Base-by-base conservation (phyloP, 176 grass and related monocot genomes). In the Secale cereale region DNA sequence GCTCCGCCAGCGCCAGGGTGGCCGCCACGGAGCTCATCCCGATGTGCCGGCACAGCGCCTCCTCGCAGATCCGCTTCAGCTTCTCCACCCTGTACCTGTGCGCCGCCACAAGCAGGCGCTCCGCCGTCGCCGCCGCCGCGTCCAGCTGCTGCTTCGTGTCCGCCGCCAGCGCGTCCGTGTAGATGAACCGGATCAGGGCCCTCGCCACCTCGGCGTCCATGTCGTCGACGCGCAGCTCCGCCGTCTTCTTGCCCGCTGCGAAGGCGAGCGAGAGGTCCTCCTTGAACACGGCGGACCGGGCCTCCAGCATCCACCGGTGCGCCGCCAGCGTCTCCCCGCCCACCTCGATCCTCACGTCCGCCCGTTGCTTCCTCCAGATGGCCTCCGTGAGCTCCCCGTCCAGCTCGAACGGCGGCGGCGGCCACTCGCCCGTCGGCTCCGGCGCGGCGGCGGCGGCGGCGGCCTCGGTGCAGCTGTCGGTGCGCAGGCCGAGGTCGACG, bases 101-200 rank as follows among this genome's bases (percentile, higher is more conserved):
- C 36, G 69, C 69, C 37, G 69, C 69, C 36, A 72, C 69, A 4
- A 72, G 69, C 13, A 72, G 69, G 14, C 36, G 69, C 69, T 72
- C 69, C 2, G 69, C 69, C 36, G 1, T 72, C 3, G 36, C 69
- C 12, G 69, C 6, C 22, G 22, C 37, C 36, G 69, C 40, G 11
- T 72, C 22, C 19, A 71, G 15, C 31, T 9, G 36, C 23, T 36
- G 69, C 69, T 3, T 72, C 69, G 9, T 1, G 52, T 72, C 23
- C 36, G 39, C 36, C 0, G 36, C 0, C 36, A 72, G 12, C 69
- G 10, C 13, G 22, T 16, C 9, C 14, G 39, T 72, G 36, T 72
- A 72, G 69, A 72, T 72, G 69, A 72, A 72, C 69, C 40, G 36
- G 69, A 72, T 23, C 69, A 72, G 37, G 23, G 69, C 14, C 69